Percentiles rank a stretch among this genome's conserved stretches.
Conservation (phyloP, 108 stramenopile species). For the Nitzschia sp. region DNA sequence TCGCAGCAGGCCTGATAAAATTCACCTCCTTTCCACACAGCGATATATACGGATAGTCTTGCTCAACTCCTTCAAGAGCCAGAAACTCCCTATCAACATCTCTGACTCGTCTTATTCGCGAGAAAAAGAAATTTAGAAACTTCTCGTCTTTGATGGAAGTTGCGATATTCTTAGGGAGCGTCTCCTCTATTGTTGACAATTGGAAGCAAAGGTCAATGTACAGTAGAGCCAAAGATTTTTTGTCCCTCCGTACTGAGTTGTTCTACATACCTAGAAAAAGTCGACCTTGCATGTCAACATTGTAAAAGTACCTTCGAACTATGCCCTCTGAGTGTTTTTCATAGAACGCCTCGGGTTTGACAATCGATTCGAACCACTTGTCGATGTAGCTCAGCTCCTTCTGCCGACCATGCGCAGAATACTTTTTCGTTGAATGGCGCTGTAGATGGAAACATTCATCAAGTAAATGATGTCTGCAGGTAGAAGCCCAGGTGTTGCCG, state of each 20-base stretch:
- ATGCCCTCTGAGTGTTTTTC: constrained; percentile 18
- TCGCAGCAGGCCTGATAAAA: constrained; percentile 52
- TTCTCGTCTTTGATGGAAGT: constrained; percentile 48
- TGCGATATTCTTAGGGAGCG: constrained; percentile 57
- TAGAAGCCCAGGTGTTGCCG: too few relatives aligned
- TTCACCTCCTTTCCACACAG: constrained; percentile 50
- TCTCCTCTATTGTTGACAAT: constrained; percentile 41
- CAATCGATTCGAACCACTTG: constrained; percentile 37
- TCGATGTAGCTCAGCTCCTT: constrained; percentile 29
- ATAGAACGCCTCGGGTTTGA: constrained; percentile 42
- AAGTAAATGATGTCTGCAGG: too few relatives aligned
- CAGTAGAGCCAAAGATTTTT: neutral
- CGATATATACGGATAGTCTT: constrained; percentile 52
- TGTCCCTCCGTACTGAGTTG: neutral
- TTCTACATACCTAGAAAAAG: constrained; percentile 35
- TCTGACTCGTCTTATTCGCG: constrained; percentile 13
- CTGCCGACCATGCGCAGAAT: too few relatives aligned
- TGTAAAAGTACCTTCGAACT: constrained; percentile 47
- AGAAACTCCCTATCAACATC: constrained; percentile 16
- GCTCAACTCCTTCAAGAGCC: neutral
- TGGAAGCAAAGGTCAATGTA: neutral
- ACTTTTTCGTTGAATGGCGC: too few relatives aligned
- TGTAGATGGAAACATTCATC: too few relatives aligned
- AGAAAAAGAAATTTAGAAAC: constrained; percentile 55
- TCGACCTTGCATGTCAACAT: constrained; percentile 49